phyloP scores from a whole-genome alignment of 148 eudicot species.

The Rhododendron williamsianum region DNA sequence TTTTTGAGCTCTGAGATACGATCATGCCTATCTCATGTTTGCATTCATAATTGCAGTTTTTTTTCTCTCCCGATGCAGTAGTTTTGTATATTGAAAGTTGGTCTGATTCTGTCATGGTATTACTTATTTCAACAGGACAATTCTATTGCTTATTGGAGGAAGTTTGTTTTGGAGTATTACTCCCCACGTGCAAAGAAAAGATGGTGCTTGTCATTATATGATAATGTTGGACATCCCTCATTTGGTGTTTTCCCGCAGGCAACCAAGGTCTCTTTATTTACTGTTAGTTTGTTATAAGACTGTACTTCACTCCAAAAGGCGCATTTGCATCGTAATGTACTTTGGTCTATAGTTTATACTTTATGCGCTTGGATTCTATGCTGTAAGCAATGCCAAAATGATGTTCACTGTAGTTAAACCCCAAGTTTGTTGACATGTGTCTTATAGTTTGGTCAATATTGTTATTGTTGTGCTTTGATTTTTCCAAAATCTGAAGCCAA shows the following conservation, averaged over 20 bases:
- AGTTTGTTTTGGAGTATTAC: slow-evolving; percentile 85
- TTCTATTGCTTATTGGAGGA: slow-evolving; percentile 84
- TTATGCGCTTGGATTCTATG: background rate
- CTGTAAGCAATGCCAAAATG: background rate
- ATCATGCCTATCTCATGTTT: background rate
- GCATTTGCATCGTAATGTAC: background rate
- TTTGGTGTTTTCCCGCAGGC: slow-evolving; percentile 87
- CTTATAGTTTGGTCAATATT: background rate
- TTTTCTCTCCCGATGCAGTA: background rate
- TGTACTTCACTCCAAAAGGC: background rate
- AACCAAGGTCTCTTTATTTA: slow-evolving; percentile 47
- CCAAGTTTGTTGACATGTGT: background rate
- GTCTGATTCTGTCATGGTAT: slow-evolving; percentile 7
- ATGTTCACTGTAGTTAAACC: background rate
- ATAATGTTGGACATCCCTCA: slow-evolving; percentile 85
- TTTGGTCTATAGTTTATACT: background rate
- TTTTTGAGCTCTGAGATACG: background rate
- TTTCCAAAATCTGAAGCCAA: background rate
- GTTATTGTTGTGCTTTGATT: background rate
- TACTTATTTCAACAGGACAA: slow-evolving; percentile 49
- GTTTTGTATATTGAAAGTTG: background rate
- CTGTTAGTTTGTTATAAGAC: background rate
- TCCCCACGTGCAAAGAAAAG: slow-evolving; percentile 96
- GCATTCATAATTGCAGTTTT: background rate
- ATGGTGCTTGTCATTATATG: slow-evolving; percentile 88